Evolutionary conservation across 2,329 filamentous ascomycete genomes (phyloP), one percentile per base, ranked within the genome.

Genomic region (Beauveria sp.): DNA sequence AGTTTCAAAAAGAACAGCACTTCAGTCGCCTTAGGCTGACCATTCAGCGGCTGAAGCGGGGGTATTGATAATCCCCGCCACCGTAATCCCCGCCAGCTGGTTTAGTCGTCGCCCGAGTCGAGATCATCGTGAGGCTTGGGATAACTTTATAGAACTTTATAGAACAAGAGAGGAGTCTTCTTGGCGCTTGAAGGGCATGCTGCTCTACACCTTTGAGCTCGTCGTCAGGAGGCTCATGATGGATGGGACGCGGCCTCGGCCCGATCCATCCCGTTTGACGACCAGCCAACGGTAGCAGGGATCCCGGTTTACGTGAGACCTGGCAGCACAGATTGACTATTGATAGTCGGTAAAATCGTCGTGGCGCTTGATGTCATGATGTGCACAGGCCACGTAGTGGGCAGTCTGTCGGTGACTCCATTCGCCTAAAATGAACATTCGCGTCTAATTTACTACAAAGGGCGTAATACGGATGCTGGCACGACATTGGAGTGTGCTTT

Each of bases 11-110:
- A 45, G 31, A 48, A 18, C 5, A 28, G 56, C 28, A 42, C 57
- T 50, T 52, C 26, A 31, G 49, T 60, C 49, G 49, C 50, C 46
- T 42, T 49, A 34, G 57, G 50, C 56, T 60, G 56, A 40, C 57
- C 40, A 48, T 48, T 46, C 58, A 60, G 58, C 58, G 42, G 58
- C 58, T 60, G 50, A 54, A 60, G 50, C 58, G 58, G 58, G 57
- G 56, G 38, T 42, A 18, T 22, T 40, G 40, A 31, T 22, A 54
- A 28, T 20, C 50, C 49, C 24, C 58, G 50, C 58, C 58, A 60
- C 58, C 42, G 28, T 60, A 60, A 60, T 60, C 58, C 49, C 42
- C 42, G 28, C 49, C 58, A 52, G 28, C 48, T 16, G n/a, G 20
- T 38, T 45, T 60, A 40, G 49, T 48, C 50, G 42, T 53, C 38